Percentiles rank a stretch among this genome's conserved stretches.
Evolutionary conservation across 2,329 filamentous ascomycete species (phyloP).

Genomic region (Trichoderma arundinaceum): DNA sequence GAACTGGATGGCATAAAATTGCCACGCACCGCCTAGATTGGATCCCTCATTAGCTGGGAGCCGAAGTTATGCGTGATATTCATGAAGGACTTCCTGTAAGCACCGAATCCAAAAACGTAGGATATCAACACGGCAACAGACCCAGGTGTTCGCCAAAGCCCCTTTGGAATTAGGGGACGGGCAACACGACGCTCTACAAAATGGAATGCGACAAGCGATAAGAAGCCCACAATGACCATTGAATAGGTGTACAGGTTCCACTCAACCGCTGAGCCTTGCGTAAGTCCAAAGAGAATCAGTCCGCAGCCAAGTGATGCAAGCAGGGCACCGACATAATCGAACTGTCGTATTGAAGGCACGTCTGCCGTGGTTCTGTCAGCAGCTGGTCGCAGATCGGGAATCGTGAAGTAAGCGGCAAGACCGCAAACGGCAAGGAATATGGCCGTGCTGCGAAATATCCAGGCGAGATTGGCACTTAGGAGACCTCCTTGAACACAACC

Average conservation of each 20-base stretch:
- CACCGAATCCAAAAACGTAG: conserved; percentile 18
- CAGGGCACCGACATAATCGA: conserved; percentile 10
- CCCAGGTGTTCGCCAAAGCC: conserved; percentile 8
- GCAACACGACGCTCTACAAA: conserved; percentile 7
- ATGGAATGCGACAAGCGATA: conserved; percentile 4
- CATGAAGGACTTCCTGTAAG: neutral
- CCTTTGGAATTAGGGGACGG: conserved; percentile 13
- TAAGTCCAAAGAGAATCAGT: conserved; percentile 19
- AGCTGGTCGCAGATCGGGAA: conserved; percentile 7
- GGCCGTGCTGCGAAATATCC: conserved; percentile 18
- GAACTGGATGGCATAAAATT: conserved; percentile 25
- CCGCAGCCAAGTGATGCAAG: conserved; percentile 14
- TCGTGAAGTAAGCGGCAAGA: conserved; percentile 11
- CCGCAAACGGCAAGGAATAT: conserved; percentile 5
- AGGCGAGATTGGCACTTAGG: conserved; percentile 7
- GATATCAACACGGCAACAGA: conserved; percentile 8
- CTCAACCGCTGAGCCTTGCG: neutral
- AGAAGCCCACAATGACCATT: neutral
- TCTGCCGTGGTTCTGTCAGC: neutral
- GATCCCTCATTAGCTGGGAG: neutral
- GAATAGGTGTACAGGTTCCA: conserved; percentile 17
- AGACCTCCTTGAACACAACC: conserved; percentile 16
- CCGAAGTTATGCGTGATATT: neutral
- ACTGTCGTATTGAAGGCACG: conserved; percentile 7
- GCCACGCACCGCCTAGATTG: conserved; percentile 6